A percentile compares a stretch with the other conserved stretches of the same genome.
These are phyloP conservation scores for Rubus idaeus DNA, from an alignment of 306 rosid species.

Conservation along the genomic window DNA sequence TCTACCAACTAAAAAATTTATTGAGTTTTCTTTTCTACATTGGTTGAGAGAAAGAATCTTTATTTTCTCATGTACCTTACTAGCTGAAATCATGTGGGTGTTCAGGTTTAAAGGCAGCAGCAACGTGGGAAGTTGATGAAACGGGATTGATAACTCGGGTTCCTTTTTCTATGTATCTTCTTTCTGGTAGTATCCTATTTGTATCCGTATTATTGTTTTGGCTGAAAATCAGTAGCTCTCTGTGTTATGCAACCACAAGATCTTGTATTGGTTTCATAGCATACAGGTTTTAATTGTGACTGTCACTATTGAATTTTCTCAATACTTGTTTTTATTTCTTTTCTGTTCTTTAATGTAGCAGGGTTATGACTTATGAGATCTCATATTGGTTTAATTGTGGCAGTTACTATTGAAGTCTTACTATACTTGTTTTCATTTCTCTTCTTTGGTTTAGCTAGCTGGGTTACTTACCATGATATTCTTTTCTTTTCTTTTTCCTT, in stretches of 20 bases:
- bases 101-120: constrained; percentile 77
- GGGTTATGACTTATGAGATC: not conserved
- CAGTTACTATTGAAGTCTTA: not conserved
- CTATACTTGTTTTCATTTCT: constrained; percentile 8
- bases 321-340: not conserved
- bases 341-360: not conserved
- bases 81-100: constrained; percentile 24
- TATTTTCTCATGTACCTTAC: not conserved
- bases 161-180: constrained; percentile 89
- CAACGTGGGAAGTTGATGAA: constrained; percentile 97
- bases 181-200: constrained; percentile 56
- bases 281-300: not conserved
- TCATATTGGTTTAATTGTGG: not conserved
- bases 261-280: not conserved
- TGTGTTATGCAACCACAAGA: not conserved
- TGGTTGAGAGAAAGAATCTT: too few species aligned
- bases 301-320: not conserved
- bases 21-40: not conserved
- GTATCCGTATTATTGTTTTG: not conserved
- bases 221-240: not conserved
- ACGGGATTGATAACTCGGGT: constrained; percentile 60
- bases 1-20: not conserved
- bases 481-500: constrained; percentile 24
- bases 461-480: constrained; percentile 23
- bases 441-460: constrained; percentile 17